Evolutionary conservation across 768 basidiomycete genomes (phyloP).

Genomic region (Rickenella mellea): DNA sequence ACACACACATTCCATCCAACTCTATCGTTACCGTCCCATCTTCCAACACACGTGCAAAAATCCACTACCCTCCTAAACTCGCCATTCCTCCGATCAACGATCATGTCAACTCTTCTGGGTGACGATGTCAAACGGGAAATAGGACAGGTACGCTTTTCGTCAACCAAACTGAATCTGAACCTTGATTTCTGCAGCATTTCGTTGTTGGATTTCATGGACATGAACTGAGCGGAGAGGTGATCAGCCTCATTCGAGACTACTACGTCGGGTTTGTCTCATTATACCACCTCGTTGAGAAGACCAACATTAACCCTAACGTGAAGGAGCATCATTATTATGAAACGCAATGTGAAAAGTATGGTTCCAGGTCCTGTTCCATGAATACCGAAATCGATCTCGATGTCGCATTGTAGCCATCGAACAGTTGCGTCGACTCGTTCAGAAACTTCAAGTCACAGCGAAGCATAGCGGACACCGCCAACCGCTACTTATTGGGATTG

Average conservation of each 20-base stretch:
- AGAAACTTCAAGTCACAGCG: slow-evolving; percentile 44
- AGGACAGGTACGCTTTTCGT: slow-evolving; percentile 28
- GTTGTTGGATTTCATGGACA: slow-evolving; percentile 62
- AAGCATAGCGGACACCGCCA: slow-evolving; percentile 42
- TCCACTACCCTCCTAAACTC: no score
- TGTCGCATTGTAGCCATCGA: slow-evolving; percentile 30
- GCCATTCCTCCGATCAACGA: no score
- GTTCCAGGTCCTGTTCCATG: neutral
- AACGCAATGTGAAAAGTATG: slow-evolving; percentile 50
- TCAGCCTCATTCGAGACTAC: slow-evolving; percentile 50
- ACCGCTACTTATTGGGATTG: slow-evolving; percentile 59
- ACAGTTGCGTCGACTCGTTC: slow-evolving; percentile 40
- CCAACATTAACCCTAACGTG: neutral
- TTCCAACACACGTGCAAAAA: no score
- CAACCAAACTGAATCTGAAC: neutral
- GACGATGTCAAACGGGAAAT: slow-evolving; percentile 21
- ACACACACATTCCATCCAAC: no score
- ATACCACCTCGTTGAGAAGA: no score
- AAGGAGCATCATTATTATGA: slow-evolving; percentile 58
- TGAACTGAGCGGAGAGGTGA: slow-evolving; percentile 39
- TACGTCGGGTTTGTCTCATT: slow-evolving; percentile 36
- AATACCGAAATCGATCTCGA: neutral
- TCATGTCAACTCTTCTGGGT: no score
- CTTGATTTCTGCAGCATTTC: slow-evolving; percentile 41
- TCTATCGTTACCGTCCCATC: no score